These are phyloP conservation scores for Saccharomyces pastorianus DNA, from an alignment of 1,139 yeast species.

Conservation along the genomic window DNA sequence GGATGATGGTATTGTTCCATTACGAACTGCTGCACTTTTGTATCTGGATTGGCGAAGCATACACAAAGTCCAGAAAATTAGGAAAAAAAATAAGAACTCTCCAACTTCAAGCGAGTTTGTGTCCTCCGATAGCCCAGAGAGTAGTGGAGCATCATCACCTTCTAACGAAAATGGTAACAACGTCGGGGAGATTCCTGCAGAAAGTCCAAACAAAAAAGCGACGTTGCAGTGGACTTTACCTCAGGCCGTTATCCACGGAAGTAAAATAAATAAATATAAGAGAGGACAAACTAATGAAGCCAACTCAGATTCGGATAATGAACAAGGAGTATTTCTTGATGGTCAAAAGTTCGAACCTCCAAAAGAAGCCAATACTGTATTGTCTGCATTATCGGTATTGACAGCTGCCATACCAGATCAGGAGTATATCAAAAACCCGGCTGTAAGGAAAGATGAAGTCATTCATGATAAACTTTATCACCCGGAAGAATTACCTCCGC, in stretches of 20 bases:
- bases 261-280: conserved; percentile 28
- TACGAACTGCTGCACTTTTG: conserved; percentile 49
- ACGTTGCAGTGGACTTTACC: conserved; percentile 24
- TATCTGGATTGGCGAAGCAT: conserved; percentile 55
- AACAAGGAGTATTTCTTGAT: conserved; percentile 6
- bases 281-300: conserved; percentile 28
- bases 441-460: conserved; percentile 47
- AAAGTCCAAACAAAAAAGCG: conserved; percentile 22
- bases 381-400: conserved; percentile 51
- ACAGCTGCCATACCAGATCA: conserved; percentile 80
- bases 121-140: conserved; percentile 1
- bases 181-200: conserved; percentile 34
- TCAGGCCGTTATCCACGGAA: conserved; percentile 17
- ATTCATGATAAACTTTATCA: conserved; percentile 74
- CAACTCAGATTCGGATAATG: conserved; percentile 17
- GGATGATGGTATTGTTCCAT: conserved; percentile 57
- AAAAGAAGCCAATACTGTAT: conserved; percentile 48
- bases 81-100: conserved; percentile 17
- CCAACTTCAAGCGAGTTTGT: background rate
- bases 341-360: conserved; percentile 35
- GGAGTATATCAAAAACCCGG: conserved; percentile 56
- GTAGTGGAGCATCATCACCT: background rate
- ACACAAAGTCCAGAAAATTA: conserved; percentile 40
- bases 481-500: conserved; percentile 56
- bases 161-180: conserved; percentile 5